phyloP scores from a whole-genome alignment of 1,284 basidiomycete species.

The Exobasidium rhododendri region DNA sequence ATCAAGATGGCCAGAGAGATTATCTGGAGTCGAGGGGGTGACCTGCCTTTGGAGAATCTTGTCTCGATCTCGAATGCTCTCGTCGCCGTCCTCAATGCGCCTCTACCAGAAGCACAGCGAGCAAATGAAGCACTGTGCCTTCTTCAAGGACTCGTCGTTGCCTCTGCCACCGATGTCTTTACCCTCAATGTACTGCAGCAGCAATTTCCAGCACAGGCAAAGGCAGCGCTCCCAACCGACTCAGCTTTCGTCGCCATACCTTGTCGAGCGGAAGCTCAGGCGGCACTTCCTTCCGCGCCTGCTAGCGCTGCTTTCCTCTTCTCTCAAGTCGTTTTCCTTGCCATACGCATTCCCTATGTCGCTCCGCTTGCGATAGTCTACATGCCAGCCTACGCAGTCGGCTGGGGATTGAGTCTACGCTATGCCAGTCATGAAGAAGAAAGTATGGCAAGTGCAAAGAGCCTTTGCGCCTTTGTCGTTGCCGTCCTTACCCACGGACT shows the following conservation, averaged over 20 bases:
- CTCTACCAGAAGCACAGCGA: background rate
- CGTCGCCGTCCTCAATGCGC: constrained; percentile 8
- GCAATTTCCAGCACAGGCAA: background rate
- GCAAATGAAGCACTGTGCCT: constrained; percentile 11
- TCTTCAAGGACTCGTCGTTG: constrained; percentile 13
- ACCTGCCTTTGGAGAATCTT: constrained; percentile 73
- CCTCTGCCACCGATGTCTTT: constrained; percentile 16
- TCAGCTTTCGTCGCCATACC: background rate
- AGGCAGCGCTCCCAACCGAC: background rate
- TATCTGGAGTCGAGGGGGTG: constrained; percentile 74
- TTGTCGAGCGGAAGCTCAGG: background rate
- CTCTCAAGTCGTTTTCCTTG: background rate
- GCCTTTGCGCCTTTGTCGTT: constrained; percentile 17
- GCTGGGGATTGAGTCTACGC: constrained; percentile 12
- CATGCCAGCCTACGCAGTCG: constrained; percentile 18
- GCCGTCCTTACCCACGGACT: constrained; percentile 16
- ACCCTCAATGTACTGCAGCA: constrained; percentile 12
- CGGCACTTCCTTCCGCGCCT: background rate
- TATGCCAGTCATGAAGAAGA: constrained; percentile 26
- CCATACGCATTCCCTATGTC: constrained; percentile 8
- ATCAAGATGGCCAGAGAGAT: constrained; percentile 85
- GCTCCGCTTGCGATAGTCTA: constrained; percentile 18
- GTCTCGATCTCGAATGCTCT: constrained; percentile 79
- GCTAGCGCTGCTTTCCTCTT: background rate
- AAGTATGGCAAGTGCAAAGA: constrained; percentile 26